Evolutionary conservation across 306 rosid species (phyloP).

Genomic region (Luffa aegyptiaca): DNA sequence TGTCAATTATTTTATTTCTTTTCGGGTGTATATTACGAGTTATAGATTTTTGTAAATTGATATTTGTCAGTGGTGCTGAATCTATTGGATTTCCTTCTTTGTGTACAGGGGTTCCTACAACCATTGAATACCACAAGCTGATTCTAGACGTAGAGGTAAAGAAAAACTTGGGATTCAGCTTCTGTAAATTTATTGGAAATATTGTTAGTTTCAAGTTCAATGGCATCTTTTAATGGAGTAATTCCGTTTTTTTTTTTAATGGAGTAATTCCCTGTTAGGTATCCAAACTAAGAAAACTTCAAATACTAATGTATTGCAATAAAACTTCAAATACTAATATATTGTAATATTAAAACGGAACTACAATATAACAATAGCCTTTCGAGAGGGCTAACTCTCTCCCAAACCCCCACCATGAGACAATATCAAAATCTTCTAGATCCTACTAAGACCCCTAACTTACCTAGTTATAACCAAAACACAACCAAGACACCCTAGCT

Average conservation of each 20-base stretch:
- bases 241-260: neutral
- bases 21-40: neutral
- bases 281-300: too few relatives aligned
- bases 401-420: too few relatives aligned
- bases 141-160: slow-evolving; percentile 82
- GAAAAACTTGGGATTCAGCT: neutral
- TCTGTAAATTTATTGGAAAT: neutral
- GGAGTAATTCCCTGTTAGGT: too few relatives aligned
- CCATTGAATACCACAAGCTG: slow-evolving; percentile 94
- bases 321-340: too few relatives aligned
- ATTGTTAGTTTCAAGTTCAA: neutral
- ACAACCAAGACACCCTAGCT: too few relatives aligned
- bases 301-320: too few relatives aligned
- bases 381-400: too few relatives aligned
- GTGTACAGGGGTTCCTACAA: slow-evolving; percentile 87
- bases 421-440: too few relatives aligned
- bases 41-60: neutral
- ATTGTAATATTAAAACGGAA: too few relatives aligned
- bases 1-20: neutral
- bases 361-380: too few relatives aligned
- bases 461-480: too few relatives aligned
- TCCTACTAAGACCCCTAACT: too few relatives aligned
- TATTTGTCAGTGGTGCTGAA: neutral
- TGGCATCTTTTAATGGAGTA: neutral
- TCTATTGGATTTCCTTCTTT: neutral